Evolutionary conservation across 768 basidiomycete genomes (phyloP), one percentile per base, ranked within the genome.

Genomic region (Collybia sordida): DNA sequence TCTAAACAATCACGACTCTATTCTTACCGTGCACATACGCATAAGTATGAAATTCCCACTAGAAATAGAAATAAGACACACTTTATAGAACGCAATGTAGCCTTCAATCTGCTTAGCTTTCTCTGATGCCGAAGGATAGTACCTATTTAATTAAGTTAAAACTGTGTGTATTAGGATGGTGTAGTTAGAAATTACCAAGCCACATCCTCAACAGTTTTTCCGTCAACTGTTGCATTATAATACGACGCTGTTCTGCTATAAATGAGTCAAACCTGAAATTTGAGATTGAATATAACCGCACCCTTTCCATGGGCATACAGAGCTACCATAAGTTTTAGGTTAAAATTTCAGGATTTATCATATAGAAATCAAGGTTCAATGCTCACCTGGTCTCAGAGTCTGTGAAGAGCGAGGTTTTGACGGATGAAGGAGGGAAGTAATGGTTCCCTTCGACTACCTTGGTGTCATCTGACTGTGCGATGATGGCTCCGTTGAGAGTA

Each of bases 81-180:
- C 88, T 77, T 89, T 89, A 73, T 92, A 88, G 62, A 92, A 90
- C 0, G 89, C 90, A 18, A 90, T 73, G 59, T 83, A 81, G 8
- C 73, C 73, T 63, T 86, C 76, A 59, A 91, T 86, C 4, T 77
- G 61, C 42, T 79, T 72, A 0, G 88, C 89, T 53, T 75, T 77
- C 3, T 77, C 69, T 24, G 63, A 70, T 0, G 85, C 69, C 1
- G 72, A 45, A 0, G 86, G 80, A 58, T 90, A 90, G 58, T 83
- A 86, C 86, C 88, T 88, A 52, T n/a, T 17, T 14, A 27, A 36
- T 9, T 3, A 31, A 12, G 47, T 14, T 22, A 22, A 42, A 41
- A 19, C 34, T 19, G 22, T 4, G 25, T 34, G 25, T 45, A 43
- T 37, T 34, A 6, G 27, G 50, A 17, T 28, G 8, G 24, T 25